Evolutionary conservation across 2,329 filamentous ascomycete genomes (phyloP).

Genomic region (Colletotrichum horii): DNA sequence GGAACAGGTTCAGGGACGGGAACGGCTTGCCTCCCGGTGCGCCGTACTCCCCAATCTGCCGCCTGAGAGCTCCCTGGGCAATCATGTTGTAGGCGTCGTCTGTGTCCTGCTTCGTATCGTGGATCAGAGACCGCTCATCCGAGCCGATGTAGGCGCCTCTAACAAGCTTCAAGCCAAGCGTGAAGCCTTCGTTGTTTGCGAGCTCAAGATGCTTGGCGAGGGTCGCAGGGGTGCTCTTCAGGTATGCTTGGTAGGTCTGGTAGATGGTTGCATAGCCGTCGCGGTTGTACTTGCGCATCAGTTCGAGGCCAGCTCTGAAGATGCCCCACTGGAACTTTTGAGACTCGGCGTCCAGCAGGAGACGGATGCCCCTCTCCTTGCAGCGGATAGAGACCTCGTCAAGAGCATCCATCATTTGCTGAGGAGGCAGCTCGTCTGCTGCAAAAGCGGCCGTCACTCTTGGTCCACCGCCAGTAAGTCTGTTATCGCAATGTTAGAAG

Average conservation of each 20-base stretch:
- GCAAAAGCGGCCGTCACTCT: conserved; percentile 74
- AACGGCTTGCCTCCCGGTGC: conserved; percentile 53
- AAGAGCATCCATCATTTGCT: conserved; percentile 72
- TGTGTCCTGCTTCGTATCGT: conserved; percentile 74
- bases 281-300: conserved; percentile 79
- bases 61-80: conserved; percentile 68
- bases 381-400: conserved; percentile 78
- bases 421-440: conserved; percentile 65
- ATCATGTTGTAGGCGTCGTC: conserved; percentile 76
- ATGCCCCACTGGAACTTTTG: conserved; percentile 79
- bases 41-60: conserved; percentile 56
- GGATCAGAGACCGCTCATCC: conserved; percentile 73
- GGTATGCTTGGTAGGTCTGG: conserved; percentile 80
- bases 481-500: conserved; percentile 25
- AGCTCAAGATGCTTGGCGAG: conserved; percentile 64
- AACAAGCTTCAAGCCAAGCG: conserved; percentile 76
- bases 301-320: conserved; percentile 76
- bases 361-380: conserved; percentile 68
- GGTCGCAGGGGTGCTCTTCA: conserved; percentile 65
- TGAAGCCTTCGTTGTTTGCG: conserved; percentile 65
- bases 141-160: conserved; percentile 75
- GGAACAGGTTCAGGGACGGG: conserved; percentile 62
- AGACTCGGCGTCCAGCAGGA: conserved; percentile 89
- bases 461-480: conserved; percentile 82
- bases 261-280: conserved; percentile 72